Evolutionary conservation across 441 rosid genomes (phyloP), one percentile per base, ranked within the genome.

Genomic region (Gossypium davidsonii): DNA sequence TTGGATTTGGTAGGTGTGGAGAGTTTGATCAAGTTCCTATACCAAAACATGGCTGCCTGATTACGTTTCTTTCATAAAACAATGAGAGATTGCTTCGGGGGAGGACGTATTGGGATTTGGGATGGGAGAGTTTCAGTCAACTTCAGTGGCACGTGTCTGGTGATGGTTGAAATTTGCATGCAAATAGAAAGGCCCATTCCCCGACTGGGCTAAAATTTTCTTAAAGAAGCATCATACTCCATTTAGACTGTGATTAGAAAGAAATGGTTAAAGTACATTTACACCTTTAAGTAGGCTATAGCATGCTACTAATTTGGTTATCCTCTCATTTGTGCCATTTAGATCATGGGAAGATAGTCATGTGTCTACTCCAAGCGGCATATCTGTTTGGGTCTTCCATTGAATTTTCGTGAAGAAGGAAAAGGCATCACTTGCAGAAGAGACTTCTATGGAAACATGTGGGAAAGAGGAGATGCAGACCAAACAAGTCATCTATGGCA

Each of bases 281-380:
- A 34, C 39, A 34, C 2, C 39, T 34, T 34, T 6, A 6, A 34
- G 39, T 34, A 34, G 39, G 39, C 39, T 34, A 34, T 34, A 1
- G 39, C 39, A 34, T 34, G 39, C 6, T 6, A 34, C 39, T 34
- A 6, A 34, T 34, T 34, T 34, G 39, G 37, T 1, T 31, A 31
- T 31, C 37, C 37, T 31, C 37, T 5, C 37, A 5, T 31, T 31
- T 31, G 7, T 31, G 37, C 7, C 37, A 5, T 31, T 5, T 31
- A 25, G 14, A 2, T 25, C 3, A 48, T 49, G 53, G 53, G 18
- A 49, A 46, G 51, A 46, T 0, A 46, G 14, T 11, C 61, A 60
- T 72, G 66, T 85, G 86, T 78, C 97, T 97, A 15, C 97, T 93
- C 70, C 98, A 91, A 83, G 34, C 1, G 6, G 96, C 84, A 75